Evolutionary conservation across 1,284 basidiomycete species (phyloP), one percentile per base, ranked within the genome.

Genomic region (Fomitopsis betulina): DNA sequence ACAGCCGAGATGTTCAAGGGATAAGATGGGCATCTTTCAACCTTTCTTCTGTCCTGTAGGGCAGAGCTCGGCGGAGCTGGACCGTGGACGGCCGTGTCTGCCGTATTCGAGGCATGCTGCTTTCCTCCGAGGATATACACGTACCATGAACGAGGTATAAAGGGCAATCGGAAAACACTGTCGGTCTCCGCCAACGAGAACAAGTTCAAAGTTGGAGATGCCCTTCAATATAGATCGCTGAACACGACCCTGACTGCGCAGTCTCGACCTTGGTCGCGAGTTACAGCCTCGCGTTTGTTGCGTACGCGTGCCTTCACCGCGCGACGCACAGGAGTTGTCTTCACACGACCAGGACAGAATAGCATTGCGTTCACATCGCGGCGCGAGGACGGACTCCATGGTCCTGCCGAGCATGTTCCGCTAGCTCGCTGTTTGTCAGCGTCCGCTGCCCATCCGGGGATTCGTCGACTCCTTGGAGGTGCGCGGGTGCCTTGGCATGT

Each of bases 291-390:
- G 35, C 35, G 35, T 37, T 37, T 43, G 39, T 15, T 15, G 38
- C 19, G 38, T 17, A 40, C 19, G 38, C 5, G 13, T 25, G 40
- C 40, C 23, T 19, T 0, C 13, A 43, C n/a, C 19, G 40, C 35
- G 40, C 40, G 40, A 21, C 19, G 2, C 17, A 17, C 23, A 25
- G 40, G 5, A 19, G 40, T 43, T 43, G 45, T 3, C 32, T 37
- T 51, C 49, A 51, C 49, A 51, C 49, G 49, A 37, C 47, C n/a
- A 27, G 5, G 40, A 25, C 40, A 50, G 25, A 51, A 33, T 33
- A 51, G 49, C 49, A 35, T 32, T n/a, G 49, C 49, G 25, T 51
- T 51, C 49, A 51, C 49, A 50, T 50, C 27, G 49, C 32, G 49
- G 49, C 49, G 32, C 49, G n/a, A 32, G 15, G 32, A 25, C 30